Evolutionary conservation across 1,284 basidiomycete species (phyloP).

Genomic region (Moesziomyces globuligerus): DNA sequence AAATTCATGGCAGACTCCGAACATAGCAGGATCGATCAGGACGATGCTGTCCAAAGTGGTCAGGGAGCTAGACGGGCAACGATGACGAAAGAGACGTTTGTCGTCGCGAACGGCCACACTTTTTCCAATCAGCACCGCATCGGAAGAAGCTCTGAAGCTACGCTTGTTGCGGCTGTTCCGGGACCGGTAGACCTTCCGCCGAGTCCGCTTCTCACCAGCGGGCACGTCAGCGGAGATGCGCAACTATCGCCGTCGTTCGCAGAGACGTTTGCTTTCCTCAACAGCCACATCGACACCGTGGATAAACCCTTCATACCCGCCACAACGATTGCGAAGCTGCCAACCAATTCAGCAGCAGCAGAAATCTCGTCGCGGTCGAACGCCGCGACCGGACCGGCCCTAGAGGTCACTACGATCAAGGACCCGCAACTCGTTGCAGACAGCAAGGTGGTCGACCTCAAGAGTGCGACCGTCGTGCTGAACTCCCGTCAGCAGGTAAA

Average conservation of each 20-base stretch:
- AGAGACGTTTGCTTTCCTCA: constrained; percentile 32
- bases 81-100: neutral
- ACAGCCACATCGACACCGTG: constrained; percentile 25
- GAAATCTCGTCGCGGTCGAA: too few species aligned
- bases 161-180: neutral
- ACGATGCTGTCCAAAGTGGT: neutral
- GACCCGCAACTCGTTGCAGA: neutral
- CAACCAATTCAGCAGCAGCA: neutral
- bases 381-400: too few species aligned
- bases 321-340: neutral
- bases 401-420: neutral
- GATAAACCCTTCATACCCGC: neutral
- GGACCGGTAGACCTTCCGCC: constrained; percentile 5
- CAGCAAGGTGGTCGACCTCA: neutral
- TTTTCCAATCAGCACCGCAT: too few species aligned
- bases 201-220: constrained; percentile 5
- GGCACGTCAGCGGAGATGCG: constrained; percentile 11
- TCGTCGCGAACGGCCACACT: too few species aligned
- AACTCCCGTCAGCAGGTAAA: neutral
- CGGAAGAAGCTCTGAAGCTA: neutral
- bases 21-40: neutral
- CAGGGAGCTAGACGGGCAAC: neutral
- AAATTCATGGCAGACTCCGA: neutral
- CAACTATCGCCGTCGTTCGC: constrained; percentile 35
- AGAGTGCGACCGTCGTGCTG: neutral